These are phyloP conservation scores for Aspergillus pseudoviridinutans DNA, from an alignment of 2,329 filamentous ascomycete species.

Conservation along the genomic window DNA sequence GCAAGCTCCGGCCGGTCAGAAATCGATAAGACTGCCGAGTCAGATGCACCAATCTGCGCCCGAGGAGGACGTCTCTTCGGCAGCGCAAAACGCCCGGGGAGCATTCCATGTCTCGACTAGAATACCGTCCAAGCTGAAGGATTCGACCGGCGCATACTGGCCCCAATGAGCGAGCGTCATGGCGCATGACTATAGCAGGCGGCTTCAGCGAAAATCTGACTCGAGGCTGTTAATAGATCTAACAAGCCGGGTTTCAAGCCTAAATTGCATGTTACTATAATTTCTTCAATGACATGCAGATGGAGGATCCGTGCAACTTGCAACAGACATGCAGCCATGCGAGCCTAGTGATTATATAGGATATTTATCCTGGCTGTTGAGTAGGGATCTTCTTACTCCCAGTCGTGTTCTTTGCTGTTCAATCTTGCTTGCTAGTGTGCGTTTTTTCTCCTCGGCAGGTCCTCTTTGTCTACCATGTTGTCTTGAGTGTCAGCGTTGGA, in stretches of 20 bases:
- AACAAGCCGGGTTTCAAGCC: conserved; percentile 20
- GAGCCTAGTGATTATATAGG: background rate
- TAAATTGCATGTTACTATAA: conserved; percentile 18
- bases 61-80: conserved; percentile 1
- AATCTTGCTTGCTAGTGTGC: background rate
- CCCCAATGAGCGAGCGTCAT: conserved; percentile 19
- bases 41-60: conserved; percentile 10
- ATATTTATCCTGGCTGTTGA: background rate
- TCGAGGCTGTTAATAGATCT: conserved; percentile 25
- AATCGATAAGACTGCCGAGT: background rate
- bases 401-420: background rate
- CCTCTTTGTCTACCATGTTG: background rate
- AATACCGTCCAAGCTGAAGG: conserved; percentile 5
- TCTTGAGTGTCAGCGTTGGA: background rate
- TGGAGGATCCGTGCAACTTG: background rate
- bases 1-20: background rate
- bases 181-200: conserved; percentile 17
- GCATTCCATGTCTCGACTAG: conserved; percentile 19
- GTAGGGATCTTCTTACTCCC: background rate
- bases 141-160: conserved; percentile 18
- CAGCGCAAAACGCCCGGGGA: conserved; percentile 16
- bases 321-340: background rate
- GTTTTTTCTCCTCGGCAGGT: background rate
- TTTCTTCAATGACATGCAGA: conserved; percentile 11
- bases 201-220: conserved; percentile 22